Evolutionary conservation across 345 rosid species (phyloP).

Genomic region (Citrus glauca): DNA sequence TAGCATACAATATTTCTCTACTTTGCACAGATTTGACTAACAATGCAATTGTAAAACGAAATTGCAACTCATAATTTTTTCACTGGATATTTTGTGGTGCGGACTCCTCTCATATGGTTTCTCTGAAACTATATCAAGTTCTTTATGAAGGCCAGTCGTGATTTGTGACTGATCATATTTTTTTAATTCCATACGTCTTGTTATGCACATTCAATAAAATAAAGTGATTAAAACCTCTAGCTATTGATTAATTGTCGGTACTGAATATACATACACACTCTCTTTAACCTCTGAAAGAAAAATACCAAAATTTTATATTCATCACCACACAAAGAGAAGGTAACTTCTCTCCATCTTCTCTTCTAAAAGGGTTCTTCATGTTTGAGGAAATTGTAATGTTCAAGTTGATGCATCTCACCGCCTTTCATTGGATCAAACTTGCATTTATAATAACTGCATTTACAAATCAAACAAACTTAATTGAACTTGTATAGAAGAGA

Average conservation of each 20-base stretch:
- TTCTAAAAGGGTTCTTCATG: constrained; percentile 20
- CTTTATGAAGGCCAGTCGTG: not conserved
- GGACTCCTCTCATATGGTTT: not conserved
- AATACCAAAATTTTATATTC: not conserved
- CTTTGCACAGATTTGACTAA: not conserved
- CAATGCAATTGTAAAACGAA: too few species aligned
- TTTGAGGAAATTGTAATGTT: constrained; percentile 38
- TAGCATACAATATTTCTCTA: not conserved
- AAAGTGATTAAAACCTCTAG: not conserved
- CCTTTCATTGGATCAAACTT: constrained; percentile 38
- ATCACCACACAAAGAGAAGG: not conserved
- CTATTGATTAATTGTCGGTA: not conserved
- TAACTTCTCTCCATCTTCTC: too few species aligned
- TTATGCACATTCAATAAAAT: not conserved
- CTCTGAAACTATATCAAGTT: not conserved
- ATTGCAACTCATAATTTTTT: not conserved
- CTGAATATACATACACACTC: too few species aligned
- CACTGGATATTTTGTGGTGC: too few species aligned
- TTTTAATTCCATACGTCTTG: too few species aligned
- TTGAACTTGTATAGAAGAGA: not conserved
- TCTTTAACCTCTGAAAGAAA: too few species aligned
- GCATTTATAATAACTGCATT: constrained; percentile 46
- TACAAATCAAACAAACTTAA: not conserved
- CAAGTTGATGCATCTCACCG: constrained; percentile 50
- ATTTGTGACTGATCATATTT: too few species aligned